Base-by-base conservation (phyloP, 73 alveolate species). In the Paramecium sonneborni region DNA sequence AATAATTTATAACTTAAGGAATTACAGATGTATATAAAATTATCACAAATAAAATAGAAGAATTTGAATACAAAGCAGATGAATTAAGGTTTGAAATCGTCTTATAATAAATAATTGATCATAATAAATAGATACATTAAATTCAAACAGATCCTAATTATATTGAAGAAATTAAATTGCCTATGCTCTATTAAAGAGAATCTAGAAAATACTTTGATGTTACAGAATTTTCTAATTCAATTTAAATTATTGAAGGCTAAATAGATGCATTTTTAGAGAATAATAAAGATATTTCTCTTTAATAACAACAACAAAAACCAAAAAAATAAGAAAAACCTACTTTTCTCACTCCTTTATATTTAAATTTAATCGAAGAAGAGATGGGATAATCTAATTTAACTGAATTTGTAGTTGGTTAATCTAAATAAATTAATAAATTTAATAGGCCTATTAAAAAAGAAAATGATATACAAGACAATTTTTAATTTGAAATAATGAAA, bases 121-220 rank as follows among this genome's bases (percentile, higher is more conserved):
- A 12, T 1, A 74, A 74, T 38, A 32, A 74, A 10, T 35, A 30
- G 14, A 74, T 32, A 74, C 56, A 35, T 8, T 11, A 11, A 74
- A n/a, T n/a, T 32, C 0, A 8, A 20, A 38, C 23, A 4, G 87
- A 74, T 74, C 87, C 87, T 8, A 74, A 74, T 74, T 74, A 32
- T 14, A 35, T 9, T 5, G 87, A 74, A 14, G 87, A 74, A 38
- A 74, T 74, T 21, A 28, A 15, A 24, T 35, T 74, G 3, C 87
- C 87, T 4, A 74, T 74, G 87, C 37, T 74, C 0, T 38, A 74
- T 74, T 20, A 74, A 11, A 74, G 87, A 74, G 87, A 74, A 30
- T 74, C 87, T 3, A 74, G 58, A 38, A 38, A 14, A 18, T n/a
- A 14, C 11, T 74, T 32, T 74, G 87, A 74, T 18, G 23, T 38